A percentile compares a stretch with the other conserved stretches of the same genome.
Conservation (phyloP, 78 protist genomes). For the Guillardia theta region DNA sequence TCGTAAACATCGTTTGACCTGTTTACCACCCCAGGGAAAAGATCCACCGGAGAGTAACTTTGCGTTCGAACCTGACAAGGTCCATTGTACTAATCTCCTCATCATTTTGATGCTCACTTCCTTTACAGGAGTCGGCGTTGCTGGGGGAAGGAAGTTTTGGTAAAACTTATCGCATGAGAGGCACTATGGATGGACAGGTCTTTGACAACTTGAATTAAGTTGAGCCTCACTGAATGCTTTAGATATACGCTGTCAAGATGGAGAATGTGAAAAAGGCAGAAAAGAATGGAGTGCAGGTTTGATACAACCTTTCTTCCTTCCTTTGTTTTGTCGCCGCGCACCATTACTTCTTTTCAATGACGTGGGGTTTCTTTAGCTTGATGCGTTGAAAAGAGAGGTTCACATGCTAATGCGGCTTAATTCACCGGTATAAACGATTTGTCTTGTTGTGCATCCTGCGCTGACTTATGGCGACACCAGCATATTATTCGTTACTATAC, state of each 20-base stretch:
- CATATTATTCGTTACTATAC: conserved; percentile 18
- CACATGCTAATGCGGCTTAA: conserved; percentile 17
- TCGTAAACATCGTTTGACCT: too few species aligned
- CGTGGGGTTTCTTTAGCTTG: too few species aligned
- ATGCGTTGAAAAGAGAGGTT: background rate
- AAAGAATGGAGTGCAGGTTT: conserved; percentile 13
- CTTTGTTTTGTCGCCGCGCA: background rate
- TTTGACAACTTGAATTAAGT: too few species aligned
- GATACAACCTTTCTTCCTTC: too few species aligned
- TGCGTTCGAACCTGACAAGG: background rate
- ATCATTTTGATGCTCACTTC: too few species aligned
- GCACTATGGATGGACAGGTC: background rate
- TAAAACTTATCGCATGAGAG: background rate
- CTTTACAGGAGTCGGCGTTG: background rate
- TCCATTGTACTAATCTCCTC: background rate
- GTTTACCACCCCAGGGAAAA: background rate
- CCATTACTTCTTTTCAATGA: background rate
- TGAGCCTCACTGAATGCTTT: too few species aligned
- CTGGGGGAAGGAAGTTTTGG: conserved; percentile 22
- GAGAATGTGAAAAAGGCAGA: conserved; percentile 20
- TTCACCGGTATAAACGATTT: too few species aligned
- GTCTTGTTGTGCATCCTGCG: background rate
- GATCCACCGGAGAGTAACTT: background rate
- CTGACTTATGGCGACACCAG: background rate
- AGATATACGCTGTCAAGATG: conserved; percentile 9